These are phyloP conservation scores for Psilocybe tampanensis DNA, from an alignment of 768 basidiomycete genomes.

Conservation along the genomic window DNA sequence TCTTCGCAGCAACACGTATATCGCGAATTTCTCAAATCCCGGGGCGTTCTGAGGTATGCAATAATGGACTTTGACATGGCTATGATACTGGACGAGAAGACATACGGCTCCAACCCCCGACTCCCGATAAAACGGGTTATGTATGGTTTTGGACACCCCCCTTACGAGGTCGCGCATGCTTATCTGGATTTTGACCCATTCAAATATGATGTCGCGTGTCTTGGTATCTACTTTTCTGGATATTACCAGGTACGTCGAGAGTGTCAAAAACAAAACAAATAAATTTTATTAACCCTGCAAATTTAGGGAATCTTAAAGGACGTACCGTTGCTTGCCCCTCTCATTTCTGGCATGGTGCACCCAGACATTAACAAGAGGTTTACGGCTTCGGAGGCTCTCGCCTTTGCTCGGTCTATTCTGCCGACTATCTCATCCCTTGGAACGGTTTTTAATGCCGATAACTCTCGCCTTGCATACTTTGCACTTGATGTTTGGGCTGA, in stretches of 20 bases:
- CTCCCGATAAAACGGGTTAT: conserved; percentile 6
- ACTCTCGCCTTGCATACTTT: neutral
- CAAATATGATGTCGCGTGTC: conserved; percentile 12
- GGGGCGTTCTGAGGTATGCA: neutral
- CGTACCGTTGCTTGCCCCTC: neutral
- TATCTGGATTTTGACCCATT: no score
- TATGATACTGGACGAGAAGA: conserved; percentile 12
- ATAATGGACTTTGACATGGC: conserved; percentile 18
- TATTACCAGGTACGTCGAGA: neutral
- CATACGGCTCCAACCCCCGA: neutral
- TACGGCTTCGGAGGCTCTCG: neutral
- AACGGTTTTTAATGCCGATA: neutral
- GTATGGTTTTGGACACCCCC: conserved; percentile 1
- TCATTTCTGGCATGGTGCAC: neutral
- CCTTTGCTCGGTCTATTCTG: neutral
- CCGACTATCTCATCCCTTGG: neutral
- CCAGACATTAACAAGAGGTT: neutral
- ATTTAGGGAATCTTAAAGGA: neutral
- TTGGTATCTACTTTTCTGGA: conserved; percentile 12
- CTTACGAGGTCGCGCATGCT: neutral
- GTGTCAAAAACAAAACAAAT: no score
- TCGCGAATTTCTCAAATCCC: neutral
- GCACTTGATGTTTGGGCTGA: neutral
- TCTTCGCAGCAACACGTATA: no score
- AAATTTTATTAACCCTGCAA: no score